These are phyloP conservation scores for Botrytis paeoniae DNA, from an alignment of 2,329 filamentous ascomycete genomes.

Conservation along the genomic window DNA sequence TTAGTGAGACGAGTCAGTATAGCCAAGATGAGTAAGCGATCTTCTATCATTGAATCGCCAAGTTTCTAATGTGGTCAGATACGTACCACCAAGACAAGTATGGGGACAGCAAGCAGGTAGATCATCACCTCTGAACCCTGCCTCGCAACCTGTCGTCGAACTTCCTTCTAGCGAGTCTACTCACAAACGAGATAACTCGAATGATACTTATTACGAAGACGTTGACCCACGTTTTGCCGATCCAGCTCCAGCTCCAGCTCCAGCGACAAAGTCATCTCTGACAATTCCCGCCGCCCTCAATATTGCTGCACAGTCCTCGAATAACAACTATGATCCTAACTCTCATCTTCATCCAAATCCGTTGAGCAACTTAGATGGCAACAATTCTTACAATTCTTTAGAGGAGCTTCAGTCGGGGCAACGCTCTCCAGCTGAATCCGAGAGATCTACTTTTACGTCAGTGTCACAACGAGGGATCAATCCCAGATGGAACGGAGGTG, in stretches of 20 bases:
- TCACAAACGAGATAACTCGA: slow-evolving; percentile 31
- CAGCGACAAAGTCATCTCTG: slow-evolving; percentile 25
- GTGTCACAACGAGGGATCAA: slow-evolving; percentile 87
- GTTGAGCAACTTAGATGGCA: slow-evolving; percentile 31
- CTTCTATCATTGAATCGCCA: background rate
- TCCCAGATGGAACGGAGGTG: slow-evolving; percentile 67
- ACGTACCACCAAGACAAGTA: slow-evolving; percentile 53
- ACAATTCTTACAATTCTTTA: slow-evolving; percentile 54
- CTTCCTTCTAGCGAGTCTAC: slow-evolving; percentile 39
- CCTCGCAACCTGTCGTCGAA: slow-evolving; percentile 40
- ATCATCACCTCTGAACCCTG: slow-evolving; percentile 46
- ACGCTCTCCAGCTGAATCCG: slow-evolving; percentile 73
- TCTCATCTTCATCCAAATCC: slow-evolving; percentile 34
- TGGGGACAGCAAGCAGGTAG: slow-evolving; percentile 48
- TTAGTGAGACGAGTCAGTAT: slow-evolving; percentile 70
- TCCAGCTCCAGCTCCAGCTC: slow-evolving; percentile 23
- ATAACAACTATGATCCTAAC: slow-evolving; percentile 24
- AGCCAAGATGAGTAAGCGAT: slow-evolving; percentile 68
- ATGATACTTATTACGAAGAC: slow-evolving; percentile 79
- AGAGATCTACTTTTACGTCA: slow-evolving; percentile 83
- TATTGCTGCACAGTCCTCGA: slow-evolving; percentile 28
- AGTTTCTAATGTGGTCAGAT: slow-evolving; percentile 38
- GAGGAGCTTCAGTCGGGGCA: slow-evolving; percentile 62
- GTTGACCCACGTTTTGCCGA: slow-evolving; percentile 82
- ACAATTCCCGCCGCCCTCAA: slow-evolving; percentile 38